Evolutionary conservation across 2,329 filamentous ascomycete genomes (phyloP), one percentile per base, ranked within the genome.

Genomic region (Bisporella sp.): DNA sequence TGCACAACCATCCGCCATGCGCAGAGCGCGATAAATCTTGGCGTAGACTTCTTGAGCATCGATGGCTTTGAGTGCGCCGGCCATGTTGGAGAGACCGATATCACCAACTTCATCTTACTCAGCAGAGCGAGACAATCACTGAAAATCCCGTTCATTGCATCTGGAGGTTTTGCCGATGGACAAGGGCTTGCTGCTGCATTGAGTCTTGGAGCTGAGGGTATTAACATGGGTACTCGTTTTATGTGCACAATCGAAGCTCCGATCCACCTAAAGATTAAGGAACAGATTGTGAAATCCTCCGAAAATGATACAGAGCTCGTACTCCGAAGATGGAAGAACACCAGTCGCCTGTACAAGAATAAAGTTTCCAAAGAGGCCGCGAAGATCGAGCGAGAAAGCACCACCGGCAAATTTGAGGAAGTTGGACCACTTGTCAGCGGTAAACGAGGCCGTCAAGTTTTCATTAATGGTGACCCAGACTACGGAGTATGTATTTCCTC

Each of bases 221-320:
- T 97, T 72, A 99, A 99, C 72, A 99, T 99, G 93, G 93, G 93
- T 51, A 99, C 93, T 7, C 78, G 93, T 41, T 99, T 97, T 74
- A 95, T 99, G 88, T 92, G 87, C 73, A 97, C 93, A 0, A 76
- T 92, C 42, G 93, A 97, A 71, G 84, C 91, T 12, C 93, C 93
- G 1, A 87, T 99, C 57, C 93, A 99, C 71, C 68, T 81, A 45
- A 95, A 95, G 59, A 89, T 99, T 74, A 99, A 99, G 78, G 78
- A 95, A 68, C 78, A 87, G 59, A 99, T 99, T 63, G 90, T 96
- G 46, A 78, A 82, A 49, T 87, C 91, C 1, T 78, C 89, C 56
- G 93, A 99, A 76, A 90, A 87, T 28, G 89, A 97, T 68, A 99
- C 93, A 0, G 82, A 90, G 58, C 77, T 99, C 47, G 81, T 99